Percentiles rank a stretch among this genome's conserved stretches.
Evolutionary conservation across 495 filamentous ascomycete genomes (phyloP).

Genomic region (Gamarada debralockiae): DNA sequence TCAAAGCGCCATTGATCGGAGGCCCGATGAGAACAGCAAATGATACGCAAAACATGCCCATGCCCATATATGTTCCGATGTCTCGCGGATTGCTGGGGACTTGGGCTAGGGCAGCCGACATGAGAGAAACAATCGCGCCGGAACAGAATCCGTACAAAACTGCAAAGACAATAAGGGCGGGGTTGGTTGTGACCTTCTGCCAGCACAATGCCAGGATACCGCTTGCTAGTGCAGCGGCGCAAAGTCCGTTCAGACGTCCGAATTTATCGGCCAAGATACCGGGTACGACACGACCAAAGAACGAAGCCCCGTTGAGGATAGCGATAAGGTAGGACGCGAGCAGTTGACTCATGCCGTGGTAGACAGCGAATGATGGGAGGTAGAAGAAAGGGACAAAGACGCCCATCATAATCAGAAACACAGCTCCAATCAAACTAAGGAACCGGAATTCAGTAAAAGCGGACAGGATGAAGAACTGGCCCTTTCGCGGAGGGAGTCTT

Average conservation of each 20-base stretch:
- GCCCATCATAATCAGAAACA: conserved; percentile 43
- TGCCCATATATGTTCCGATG: conserved; percentile 53
- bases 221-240: conserved; percentile 26
- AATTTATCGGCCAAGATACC: conserved; percentile 50
- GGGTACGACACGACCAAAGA: conserved; percentile 53
- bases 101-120: conserved; percentile 36
- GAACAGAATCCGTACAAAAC: conserved; percentile 72
- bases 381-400: conserved; percentile 56
- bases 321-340: conserved; percentile 52
- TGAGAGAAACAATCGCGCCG: conserved; percentile 66
- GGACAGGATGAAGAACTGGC: conserved; percentile 33
- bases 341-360: conserved; percentile 38
- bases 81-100: conserved; percentile 38
- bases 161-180: conserved; percentile 45
- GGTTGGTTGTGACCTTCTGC: conserved; percentile 30
- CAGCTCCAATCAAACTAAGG: conserved; percentile 10
- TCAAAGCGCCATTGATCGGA: conserved; percentile 46
- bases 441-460: conserved; percentile 37
- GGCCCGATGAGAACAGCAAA: conserved; percentile 47
- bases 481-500: conserved; percentile 41
- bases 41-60: conserved; percentile 42
- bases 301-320: conserved; percentile 50
- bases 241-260: conserved; percentile 48
- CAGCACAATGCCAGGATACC: conserved; percentile 42
- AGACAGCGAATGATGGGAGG: conserved; percentile 47